Conservation (phyloP, 345 rosid genomes). For the Turnera subulata region DNA sequence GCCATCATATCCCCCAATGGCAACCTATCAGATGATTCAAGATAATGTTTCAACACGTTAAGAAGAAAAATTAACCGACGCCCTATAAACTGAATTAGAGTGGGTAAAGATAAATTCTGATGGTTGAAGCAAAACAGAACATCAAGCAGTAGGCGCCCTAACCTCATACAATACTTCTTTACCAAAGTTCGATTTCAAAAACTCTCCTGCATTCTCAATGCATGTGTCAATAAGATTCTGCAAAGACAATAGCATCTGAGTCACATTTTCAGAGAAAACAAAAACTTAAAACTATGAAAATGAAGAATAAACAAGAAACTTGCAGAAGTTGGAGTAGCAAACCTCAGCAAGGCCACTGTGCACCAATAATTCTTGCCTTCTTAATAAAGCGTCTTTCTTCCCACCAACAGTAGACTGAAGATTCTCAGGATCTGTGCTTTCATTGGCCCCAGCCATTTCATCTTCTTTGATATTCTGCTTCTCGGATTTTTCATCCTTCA, state of each 20-base stretch:
- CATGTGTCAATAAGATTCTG: conserved; percentile 74
- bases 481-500: conserved; percentile 32
- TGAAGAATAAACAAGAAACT: not conserved
- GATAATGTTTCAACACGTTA: too few relatives aligned
- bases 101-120: not conserved
- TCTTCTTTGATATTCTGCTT: conserved; percentile 30
- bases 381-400: conserved; percentile 67
- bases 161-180: conserved; percentile 86
- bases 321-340: conserved; percentile 12
- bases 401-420: conserved; percentile 38
- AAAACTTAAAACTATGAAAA: not conserved
- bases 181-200: conserved; percentile 68
- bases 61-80: not conserved
- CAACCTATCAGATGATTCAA: conserved; percentile 40
- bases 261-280: not conserved
- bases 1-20: conserved; percentile 60
- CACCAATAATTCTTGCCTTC: conserved; percentile 78
- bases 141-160: conserved; percentile 11
- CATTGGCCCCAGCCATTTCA: conserved; percentile 20
- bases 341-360: conserved; percentile 94
- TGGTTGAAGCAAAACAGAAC: not conserved
- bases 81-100: too few relatives aligned
- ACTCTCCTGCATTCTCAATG: conserved; percentile 55
- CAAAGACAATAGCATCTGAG: conserved; percentile 3
- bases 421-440: conserved; percentile 27